Evolutionary conservation across 352 stramenopile species (phyloP).

Genomic region (Phytophthora cryptogea): DNA sequence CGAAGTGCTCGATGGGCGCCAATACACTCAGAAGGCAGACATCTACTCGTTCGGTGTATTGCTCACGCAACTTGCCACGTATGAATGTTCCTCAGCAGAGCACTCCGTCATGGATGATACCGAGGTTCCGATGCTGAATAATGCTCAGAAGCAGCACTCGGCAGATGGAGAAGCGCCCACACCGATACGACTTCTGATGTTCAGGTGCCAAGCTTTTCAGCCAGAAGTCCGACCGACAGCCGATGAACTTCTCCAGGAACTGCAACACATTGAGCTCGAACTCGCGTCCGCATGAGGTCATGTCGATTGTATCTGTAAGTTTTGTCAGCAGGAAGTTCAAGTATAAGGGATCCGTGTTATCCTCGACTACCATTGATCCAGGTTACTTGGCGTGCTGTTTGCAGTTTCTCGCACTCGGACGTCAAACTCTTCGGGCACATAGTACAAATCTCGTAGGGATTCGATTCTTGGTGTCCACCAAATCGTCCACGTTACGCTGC

Average conservation of each 20-base stretch:
- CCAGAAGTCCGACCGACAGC: slow-evolving; percentile 47
- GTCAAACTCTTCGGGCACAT: not conserved
- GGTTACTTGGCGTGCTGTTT: slow-evolving; percentile 1
- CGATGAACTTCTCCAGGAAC: slow-evolving; percentile 35
- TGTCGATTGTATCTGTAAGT: slow-evolving; percentile 1
- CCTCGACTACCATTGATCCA: slow-evolving; percentile 26
- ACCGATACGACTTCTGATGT: slow-evolving; percentile 40
- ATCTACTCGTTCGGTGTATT: slow-evolving; percentile 54
- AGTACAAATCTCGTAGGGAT: slow-evolving; percentile 16
- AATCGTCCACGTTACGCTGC: slow-evolving; percentile 25
- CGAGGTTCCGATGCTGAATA: slow-evolving; percentile 46
- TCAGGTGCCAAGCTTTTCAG: slow-evolving; percentile 50
- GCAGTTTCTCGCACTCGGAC: not conserved
- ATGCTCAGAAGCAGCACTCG: slow-evolving; percentile 17
- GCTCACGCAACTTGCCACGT: slow-evolving; percentile 41
- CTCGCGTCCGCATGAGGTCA: slow-evolving; percentile 14
- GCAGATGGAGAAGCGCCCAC: slow-evolving; percentile 32
- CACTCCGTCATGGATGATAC: slow-evolving; percentile 47
- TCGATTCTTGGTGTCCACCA: slow-evolving; percentile 22
- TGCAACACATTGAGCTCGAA: slow-evolving; percentile 35
- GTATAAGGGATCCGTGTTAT: slow-evolving; percentile 11
- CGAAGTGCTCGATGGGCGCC: slow-evolving; percentile 46
- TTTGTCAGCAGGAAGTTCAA: not conserved
- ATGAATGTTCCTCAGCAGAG: slow-evolving; percentile 41
- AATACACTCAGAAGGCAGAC: slow-evolving; percentile 51